These are phyloP conservation scores for Rhynchosporium agropyri DNA, from an alignment of 2,329 filamentous ascomycete species.

Conservation along the genomic window DNA sequence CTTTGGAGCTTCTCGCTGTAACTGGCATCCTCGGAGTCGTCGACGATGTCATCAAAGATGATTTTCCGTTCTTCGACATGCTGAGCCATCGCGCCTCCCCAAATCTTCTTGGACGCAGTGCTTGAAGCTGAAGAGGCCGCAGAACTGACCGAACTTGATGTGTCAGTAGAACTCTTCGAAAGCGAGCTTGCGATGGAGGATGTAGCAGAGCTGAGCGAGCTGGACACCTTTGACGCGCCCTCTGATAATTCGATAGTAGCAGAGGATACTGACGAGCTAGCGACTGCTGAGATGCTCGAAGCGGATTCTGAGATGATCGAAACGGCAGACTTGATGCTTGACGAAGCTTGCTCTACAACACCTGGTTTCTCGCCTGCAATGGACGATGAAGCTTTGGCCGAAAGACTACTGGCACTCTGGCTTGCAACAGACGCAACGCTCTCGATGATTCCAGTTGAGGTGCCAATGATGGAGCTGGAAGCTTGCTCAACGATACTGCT, in stretches of 20 bases:
- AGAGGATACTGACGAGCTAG: conserved; percentile 34
- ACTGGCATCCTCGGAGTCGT: conserved; percentile 49
- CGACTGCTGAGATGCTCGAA: conserved; percentile 34
- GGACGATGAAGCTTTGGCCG: conserved; percentile 27
- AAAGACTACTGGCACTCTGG: too few relatives aligned
- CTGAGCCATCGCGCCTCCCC: conserved; percentile 45
- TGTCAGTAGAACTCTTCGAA: conserved; percentile 40
- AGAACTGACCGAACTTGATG: conserved; percentile 35
- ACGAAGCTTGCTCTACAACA: conserved; percentile 38
- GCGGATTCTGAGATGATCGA: conserved; percentile 36
- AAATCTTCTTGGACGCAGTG: conserved; percentile 53
- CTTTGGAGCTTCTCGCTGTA: conserved; percentile 55
- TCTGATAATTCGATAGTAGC: conserved; percentile 27
- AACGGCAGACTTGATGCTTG: conserved; percentile 35
- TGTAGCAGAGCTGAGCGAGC: conserved; percentile 36
- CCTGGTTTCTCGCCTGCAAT: too few relatives aligned
- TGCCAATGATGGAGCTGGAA: conserved; percentile 37
- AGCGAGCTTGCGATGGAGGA: conserved; percentile 42
- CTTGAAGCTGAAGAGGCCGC: conserved; percentile 36
- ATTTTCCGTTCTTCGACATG: conserved; percentile 54
- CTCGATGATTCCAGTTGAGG: conserved; percentile 40
- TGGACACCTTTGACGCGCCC: conserved; percentile 31
- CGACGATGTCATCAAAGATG: conserved; percentile 49
- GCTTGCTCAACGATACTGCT: conserved; percentile 38
- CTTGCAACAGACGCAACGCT: conserved; percentile 42